Conservation (phyloP, 768 basidiomycete genomes). For the Leccinum barrowsii region DNA sequence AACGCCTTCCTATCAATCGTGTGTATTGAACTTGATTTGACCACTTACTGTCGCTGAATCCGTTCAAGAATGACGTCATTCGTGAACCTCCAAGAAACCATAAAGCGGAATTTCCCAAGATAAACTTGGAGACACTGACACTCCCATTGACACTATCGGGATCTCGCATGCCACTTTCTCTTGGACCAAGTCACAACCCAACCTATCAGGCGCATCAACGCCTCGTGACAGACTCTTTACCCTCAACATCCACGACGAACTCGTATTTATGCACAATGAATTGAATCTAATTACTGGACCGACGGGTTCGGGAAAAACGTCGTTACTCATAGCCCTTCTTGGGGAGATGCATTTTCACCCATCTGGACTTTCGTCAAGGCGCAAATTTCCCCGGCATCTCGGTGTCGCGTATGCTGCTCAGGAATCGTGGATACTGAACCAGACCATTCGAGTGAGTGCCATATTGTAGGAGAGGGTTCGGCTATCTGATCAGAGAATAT, state of each 20-base stretch:
- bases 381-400: constrained; percentile 58
- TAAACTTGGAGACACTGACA: background rate
- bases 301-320: constrained; percentile 61
- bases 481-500: background rate
- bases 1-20: constrained; percentile 5
- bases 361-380: constrained; percentile 52
- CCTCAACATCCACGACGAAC: constrained; percentile 47
- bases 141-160: background rate
- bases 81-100: background rate
- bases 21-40: background rate
- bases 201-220: background rate
- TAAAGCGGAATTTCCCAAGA: background rate
- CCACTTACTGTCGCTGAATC: background rate
- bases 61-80: constrained; percentile 1
- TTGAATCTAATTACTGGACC: constrained; percentile 60
- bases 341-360: constrained; percentile 64
- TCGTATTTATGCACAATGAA: constrained; percentile 47
- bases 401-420: constrained; percentile 81
- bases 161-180: constrained; percentile 7
- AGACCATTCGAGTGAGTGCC: constrained; percentile 53
- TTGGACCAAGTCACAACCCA: background rate
- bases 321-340: constrained; percentile 55
- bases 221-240: constrained; percentile 39
- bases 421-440: constrained; percentile 82
- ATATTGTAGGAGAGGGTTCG: background rate